A percentile compares a stretch with the other conserved stretches of the same genome.
Conservation (phyloP, 2,329 filamentous ascomycete genomes). For the Endoconidiophora laricicola region DNA sequence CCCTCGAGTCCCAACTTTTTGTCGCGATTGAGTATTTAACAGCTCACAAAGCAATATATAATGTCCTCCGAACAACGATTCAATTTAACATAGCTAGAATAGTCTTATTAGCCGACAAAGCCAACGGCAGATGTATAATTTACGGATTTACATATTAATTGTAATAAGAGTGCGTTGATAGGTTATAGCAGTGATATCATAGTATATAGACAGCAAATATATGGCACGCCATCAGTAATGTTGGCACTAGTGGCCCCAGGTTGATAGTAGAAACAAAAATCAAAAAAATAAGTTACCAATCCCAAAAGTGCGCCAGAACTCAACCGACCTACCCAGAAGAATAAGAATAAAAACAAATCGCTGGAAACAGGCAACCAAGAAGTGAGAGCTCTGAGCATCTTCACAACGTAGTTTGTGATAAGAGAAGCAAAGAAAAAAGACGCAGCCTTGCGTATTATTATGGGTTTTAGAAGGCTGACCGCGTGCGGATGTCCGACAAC, state of each 20-base stretch:
- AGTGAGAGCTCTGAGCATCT: neutral
- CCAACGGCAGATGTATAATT: too few species aligned
- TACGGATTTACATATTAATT: neutral
- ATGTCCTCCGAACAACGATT: too few species aligned
- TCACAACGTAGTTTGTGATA: neutral
- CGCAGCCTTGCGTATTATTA: neutral
- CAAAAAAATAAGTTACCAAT: constrained; percentile 1
- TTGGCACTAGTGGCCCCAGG: too few species aligned
- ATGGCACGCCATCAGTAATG: neutral
- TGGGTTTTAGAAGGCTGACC: constrained; percentile 36
- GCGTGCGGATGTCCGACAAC: constrained; percentile 53
- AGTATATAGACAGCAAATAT: constrained; percentile 8
- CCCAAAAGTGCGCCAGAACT: constrained; percentile 8
- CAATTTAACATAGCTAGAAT: too few species aligned
- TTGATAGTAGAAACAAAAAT: constrained; percentile 6
- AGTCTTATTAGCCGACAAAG: too few species aligned
- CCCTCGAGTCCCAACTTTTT: too few species aligned
- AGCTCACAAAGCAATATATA: too few species aligned
- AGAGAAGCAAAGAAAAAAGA: constrained; percentile 20
- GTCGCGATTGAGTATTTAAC: too few species aligned
- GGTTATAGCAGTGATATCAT: constrained; percentile 5
- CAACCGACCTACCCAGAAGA: constrained; percentile 6
- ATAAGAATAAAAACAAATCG: constrained; percentile 3
- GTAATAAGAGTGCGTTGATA: neutral
- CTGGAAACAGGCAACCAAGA: constrained; percentile 1